phyloP scores from a whole-genome alignment of 169 alveolate genomes.

The Plasmodium inui region DNA sequence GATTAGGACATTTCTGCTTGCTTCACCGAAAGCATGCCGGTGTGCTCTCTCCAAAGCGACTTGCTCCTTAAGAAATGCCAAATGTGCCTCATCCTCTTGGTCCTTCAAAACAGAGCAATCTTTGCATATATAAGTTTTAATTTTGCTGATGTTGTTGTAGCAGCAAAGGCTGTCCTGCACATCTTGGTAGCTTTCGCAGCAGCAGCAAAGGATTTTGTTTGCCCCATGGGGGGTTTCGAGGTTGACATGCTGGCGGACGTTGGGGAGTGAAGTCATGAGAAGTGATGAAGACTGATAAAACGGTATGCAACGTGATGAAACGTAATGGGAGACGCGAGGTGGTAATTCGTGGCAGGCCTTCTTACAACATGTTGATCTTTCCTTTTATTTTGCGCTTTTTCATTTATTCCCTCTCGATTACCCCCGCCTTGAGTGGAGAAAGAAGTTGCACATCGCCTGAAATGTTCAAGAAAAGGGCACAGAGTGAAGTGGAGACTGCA shows the following conservation, averaged over 20 bases:
- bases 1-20: background rate
- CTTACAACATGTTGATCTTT: background rate
- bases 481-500: background rate
- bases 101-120: conserved; percentile 45
- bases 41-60: background rate
- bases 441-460: background rate
- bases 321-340: background rate
- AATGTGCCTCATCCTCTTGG: conserved; percentile 17
- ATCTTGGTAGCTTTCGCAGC: conserved; percentile 44
- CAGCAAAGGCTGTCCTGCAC: conserved; percentile 15
- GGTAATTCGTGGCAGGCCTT: background rate
- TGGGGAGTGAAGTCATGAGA: background rate
- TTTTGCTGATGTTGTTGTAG: conserved; percentile 31
- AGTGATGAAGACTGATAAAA: background rate
- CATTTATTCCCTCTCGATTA: conserved; percentile 6
- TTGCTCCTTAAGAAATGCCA: background rate
- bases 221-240: background rate
- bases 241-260: background rate
- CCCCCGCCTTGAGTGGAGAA: conserved; percentile 14
- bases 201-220: conserved; percentile 24
- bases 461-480: background rate
- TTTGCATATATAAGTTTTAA: conserved; percentile 43
- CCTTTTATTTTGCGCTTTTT: background rate
- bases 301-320: background rate
- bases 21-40: background rate